A percentile compares a stretch with the other conserved stretches of the same genome.
These are phyloP conservation scores for Paraurostyla sp. DNA, from an alignment of 73 alveolate genomes.

Conservation along the genomic window DNA sequence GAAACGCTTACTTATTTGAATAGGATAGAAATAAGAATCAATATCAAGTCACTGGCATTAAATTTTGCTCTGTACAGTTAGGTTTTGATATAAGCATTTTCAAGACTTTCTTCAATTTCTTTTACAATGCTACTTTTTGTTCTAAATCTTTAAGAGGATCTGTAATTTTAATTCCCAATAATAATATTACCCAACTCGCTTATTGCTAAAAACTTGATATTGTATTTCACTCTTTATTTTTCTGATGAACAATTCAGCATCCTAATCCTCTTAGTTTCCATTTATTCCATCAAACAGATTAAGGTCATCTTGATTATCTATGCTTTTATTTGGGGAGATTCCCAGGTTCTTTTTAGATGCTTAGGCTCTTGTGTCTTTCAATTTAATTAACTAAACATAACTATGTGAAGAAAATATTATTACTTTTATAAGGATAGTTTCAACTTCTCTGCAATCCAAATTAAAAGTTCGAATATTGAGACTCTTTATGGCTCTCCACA, in stretches of 20 bases:
- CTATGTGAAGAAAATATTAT: too few relatives aligned
- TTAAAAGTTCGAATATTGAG: conserved; percentile 10
- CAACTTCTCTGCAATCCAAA: conserved; percentile 41
- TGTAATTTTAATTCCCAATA: too few relatives aligned
- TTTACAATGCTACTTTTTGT: conserved; percentile 23
- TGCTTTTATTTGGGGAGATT: too few relatives aligned
- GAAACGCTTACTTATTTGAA: not conserved
- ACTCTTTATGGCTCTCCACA: conserved; percentile 59
- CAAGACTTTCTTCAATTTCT: conserved; percentile 46
- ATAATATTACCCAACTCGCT: not conserved
- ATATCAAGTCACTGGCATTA: conserved; percentile 4
- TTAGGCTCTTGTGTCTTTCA: not conserved
- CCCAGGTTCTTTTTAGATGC: too few relatives aligned
- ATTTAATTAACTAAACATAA: too few relatives aligned
- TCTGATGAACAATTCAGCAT: conserved; percentile 14
- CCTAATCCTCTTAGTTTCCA: not conserved
- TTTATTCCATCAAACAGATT: not conserved
- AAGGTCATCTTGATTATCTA: too few relatives aligned
- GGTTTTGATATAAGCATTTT: conserved; percentile 15
- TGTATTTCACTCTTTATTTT: not conserved
- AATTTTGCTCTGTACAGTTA: conserved; percentile 30
- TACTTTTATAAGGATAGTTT: conserved; percentile 12
- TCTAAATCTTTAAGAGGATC: not conserved
- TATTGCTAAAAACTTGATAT: conserved; percentile 16
- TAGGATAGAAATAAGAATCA: conserved; percentile 15